These are phyloP conservation scores for Alternaria burnsii DNA, from an alignment of 2,329 filamentous ascomycete genomes.

Conservation along the genomic window DNA sequence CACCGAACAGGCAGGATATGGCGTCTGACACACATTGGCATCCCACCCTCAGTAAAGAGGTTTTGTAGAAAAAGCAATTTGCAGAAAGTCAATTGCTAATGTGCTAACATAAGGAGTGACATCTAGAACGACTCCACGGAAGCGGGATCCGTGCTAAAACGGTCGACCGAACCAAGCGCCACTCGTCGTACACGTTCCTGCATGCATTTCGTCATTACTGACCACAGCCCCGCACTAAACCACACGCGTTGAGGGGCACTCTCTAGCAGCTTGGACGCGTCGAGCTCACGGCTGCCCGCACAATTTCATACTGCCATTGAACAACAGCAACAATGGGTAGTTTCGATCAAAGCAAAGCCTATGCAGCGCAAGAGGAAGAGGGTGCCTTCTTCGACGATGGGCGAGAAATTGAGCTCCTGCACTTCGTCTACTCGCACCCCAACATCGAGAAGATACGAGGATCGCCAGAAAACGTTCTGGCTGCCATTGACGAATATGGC, in stretches of 20 bases:
- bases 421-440: conserved; percentile 70
- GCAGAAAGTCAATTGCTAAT: conserved; percentile 20
- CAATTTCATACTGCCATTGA: conserved; percentile 23
- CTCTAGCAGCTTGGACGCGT: conserved; percentile 27
- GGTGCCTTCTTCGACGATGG: conserved; percentile 69
- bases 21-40: conserved; percentile 27
- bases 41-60: conserved; percentile 20
- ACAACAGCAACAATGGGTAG: conserved; percentile 35
- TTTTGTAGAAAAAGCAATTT: conserved; percentile 8
- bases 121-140: conserved; percentile 24
- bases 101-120: conserved; percentile 32
- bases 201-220: conserved; percentile 35
- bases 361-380: conserved; percentile 56
- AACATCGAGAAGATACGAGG: conserved; percentile 70
- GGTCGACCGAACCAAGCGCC: conserved; percentile 8
- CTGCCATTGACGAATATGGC: conserved; percentile 75
- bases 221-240: conserved; percentile 34
- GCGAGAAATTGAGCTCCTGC: conserved; percentile 75
- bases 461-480: conserved; percentile 69
- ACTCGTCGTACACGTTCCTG: conserved; percentile 23
- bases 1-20: conserved; percentile 25
- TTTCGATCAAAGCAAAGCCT: conserved; percentile 57
- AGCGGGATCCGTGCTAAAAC: conserved; percentile 7
- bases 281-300: conserved; percentile 22
- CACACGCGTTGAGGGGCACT: conserved; percentile 37